phyloP scores from a whole-genome alignment of 179 eudicot species.

The Nepenthes alata region DNA sequence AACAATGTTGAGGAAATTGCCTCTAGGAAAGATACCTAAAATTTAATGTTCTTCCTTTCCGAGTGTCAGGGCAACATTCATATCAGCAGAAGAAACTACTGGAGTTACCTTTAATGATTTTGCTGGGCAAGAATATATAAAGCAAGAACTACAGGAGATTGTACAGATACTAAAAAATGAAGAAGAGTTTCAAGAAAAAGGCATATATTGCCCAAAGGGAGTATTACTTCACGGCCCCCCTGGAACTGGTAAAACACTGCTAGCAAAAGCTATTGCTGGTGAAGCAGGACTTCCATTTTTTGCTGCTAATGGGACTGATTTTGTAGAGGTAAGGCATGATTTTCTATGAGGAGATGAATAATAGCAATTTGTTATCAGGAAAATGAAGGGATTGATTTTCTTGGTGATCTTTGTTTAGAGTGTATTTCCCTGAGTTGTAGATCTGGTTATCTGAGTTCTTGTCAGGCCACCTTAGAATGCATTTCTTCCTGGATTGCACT shows the following conservation, averaged over 20 bases:
- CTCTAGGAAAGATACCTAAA: neutral
- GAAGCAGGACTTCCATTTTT: constrained; percentile 95
- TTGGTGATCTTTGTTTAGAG: neutral
- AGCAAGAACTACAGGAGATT: constrained; percentile 79
- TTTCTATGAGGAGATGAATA: neutral
- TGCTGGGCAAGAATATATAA: constrained; percentile 94
- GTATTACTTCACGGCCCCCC: constrained; percentile 95
- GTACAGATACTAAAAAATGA: constrained; percentile 72
- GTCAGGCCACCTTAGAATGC: no score
- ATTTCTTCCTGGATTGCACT: no score
- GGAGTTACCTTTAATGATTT: constrained; percentile 91
- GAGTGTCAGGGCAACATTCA: constrained; percentile 57
- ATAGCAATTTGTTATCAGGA: no score
- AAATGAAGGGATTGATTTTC: neutral
- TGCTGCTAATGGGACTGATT: constrained; percentile 90
- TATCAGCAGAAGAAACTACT: constrained; percentile 89
- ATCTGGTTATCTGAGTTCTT: no score
- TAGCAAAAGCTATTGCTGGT: constrained; percentile 94
- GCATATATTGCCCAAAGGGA: constrained; percentile 93
- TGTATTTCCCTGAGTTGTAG: no score
- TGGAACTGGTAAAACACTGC: constrained; percentile 89
- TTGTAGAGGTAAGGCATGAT: constrained; percentile 56
- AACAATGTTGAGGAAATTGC: neutral
- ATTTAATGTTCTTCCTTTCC: constrained; percentile 4
- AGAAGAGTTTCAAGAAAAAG: constrained; percentile 69